Percentiles rank a stretch among this genome's conserved stretches.
phyloP scores from a whole-genome alignment of 257 asterid genomes.

The Galeopsis tetrahit region DNA sequence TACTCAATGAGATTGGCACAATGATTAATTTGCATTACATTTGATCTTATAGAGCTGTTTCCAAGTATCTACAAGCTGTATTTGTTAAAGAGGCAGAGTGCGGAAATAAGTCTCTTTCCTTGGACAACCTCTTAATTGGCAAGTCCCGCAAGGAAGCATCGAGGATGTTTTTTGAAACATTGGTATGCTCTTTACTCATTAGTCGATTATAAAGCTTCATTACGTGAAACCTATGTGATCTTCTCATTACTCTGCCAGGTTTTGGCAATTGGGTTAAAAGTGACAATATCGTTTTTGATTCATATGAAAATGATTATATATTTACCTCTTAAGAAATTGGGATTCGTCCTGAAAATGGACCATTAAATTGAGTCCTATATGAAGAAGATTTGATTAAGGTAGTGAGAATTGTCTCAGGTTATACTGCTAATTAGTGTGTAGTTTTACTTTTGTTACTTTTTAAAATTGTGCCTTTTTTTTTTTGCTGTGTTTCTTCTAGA shows the following conservation, averaged over 20 bases:
- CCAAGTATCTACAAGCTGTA: conserved; percentile 71
- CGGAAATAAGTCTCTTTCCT: conserved; percentile 56
- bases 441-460: too few species aligned
- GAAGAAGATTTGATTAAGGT: too few species aligned
- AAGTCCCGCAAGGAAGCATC: conserved; percentile 89
- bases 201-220: neutral
- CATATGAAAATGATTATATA: neutral
- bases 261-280: neutral
- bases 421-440: too few species aligned
- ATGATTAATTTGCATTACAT: conserved; percentile 16
- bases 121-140: conserved; percentile 68
- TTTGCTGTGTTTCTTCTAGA: neutral
- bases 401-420: too few species aligned
- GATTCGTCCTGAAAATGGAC: too few species aligned
- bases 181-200: conserved; percentile 48
- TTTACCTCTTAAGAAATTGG: too few species aligned
- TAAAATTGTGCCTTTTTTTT: too few species aligned
- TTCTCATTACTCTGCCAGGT: neutral
- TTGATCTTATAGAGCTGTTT: conserved; percentile 64
- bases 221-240: neutral
- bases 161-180: conserved; percentile 82
- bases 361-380: too few species aligned
- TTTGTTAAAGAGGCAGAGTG: conserved; percentile 63
- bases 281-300: neutral
- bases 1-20: neutral